These are phyloP conservation scores for Phytophthora tubulina DNA, from an alignment of 352 stramenopile species.

Conservation along the genomic window DNA sequence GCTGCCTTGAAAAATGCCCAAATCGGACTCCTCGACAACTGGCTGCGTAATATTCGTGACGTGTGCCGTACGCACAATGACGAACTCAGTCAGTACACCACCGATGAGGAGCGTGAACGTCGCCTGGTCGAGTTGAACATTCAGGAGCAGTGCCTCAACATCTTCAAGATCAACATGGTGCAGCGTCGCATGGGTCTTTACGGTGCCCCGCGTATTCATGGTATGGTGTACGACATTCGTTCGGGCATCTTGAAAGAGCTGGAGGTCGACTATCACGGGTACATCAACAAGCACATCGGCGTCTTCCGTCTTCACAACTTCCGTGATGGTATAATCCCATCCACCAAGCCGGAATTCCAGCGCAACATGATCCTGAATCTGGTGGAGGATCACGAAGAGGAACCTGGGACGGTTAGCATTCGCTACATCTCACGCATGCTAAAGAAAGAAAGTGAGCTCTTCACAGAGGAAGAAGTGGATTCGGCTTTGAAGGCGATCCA, in stretches of 20 bases:
- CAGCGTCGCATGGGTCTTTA: conserved; percentile 74
- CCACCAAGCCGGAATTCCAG: conserved; percentile 57
- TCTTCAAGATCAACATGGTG: conserved; percentile 89
- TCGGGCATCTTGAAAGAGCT: conserved; percentile 69
- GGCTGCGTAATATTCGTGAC: conserved; percentile 92
- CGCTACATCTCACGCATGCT: conserved; percentile 68
- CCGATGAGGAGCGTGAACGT: conserved; percentile 41
- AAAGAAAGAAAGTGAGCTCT: conserved; percentile 66
- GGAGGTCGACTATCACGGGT: conserved; percentile 63
- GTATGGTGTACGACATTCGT: conserved; percentile 78
- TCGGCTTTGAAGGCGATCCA: conserved; percentile 52
- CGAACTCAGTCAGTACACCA: conserved; percentile 29
- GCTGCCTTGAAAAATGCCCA: conserved; percentile 82
- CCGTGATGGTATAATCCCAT: conserved; percentile 60
- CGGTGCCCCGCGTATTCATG: conserved; percentile 76
- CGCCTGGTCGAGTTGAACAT: conserved; percentile 87
- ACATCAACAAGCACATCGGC: conserved; percentile 56
- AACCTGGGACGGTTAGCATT: conserved; percentile 54
- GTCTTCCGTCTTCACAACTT: conserved; percentile 68
- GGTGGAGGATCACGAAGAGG: conserved; percentile 68
- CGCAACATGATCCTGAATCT: conserved; percentile 69
- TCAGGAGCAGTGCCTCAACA: conserved; percentile 85
- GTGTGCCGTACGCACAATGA: conserved; percentile 45
- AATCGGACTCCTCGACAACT: conserved; percentile 89
- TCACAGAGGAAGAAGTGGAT: conserved; percentile 59